Evolutionary conservation across 78 protist genomes (phyloP), one percentile per base, ranked within the genome.

Genomic region (Bigelowiella natans): DNA sequence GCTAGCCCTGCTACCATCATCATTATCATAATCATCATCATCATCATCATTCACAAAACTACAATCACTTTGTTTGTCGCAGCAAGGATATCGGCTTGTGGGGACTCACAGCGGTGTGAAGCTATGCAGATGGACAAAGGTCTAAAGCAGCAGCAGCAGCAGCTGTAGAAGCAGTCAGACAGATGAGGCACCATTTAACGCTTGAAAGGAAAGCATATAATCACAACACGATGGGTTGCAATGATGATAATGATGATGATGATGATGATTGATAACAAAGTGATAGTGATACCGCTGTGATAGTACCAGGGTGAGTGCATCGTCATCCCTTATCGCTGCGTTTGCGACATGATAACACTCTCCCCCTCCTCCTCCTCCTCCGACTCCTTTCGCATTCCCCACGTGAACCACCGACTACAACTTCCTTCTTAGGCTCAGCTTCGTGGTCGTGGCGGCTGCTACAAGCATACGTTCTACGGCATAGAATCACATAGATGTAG

Each of bases 81-180:
- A 95, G 88, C 89, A 93, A 87, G 93, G 95, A 1, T 95, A 96
- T 93, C 63, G 83, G 40, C 39, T 96, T 2, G 86, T 96, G 30
- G 97, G 97, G 31, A 36, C 94, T 29, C 98, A 97, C 92, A 88
- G 93, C 28, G 98, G 95, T 1, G 98, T 96, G 82, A 97, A 97
- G 93, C 92, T 96, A 88, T 97, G 98, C 88, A 92, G 96, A 1
- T 97, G 98, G 98, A 94, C 97, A 1, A 95, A 96, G 90, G 36
- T 34, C 82, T 63, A 63, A 11, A 18, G 31, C n/a, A n/a, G n/a
- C n/a, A n/a, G n/a, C n/a, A n/a, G n/a, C n/a, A n/a, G n/a, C n/a
- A n/a, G n/a, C n/a, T n/a, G n/a, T n/a, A n/a, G n/a, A n/a, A n/a
- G n/a, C n/a, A n/a, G n/a, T n/a, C n/a, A n/a, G n/a, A n/a, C n/a